These are phyloP conservation scores for Tuber brumale DNA, from an alignment of 495 filamentous ascomycete genomes.

Conservation along the genomic window DNA sequence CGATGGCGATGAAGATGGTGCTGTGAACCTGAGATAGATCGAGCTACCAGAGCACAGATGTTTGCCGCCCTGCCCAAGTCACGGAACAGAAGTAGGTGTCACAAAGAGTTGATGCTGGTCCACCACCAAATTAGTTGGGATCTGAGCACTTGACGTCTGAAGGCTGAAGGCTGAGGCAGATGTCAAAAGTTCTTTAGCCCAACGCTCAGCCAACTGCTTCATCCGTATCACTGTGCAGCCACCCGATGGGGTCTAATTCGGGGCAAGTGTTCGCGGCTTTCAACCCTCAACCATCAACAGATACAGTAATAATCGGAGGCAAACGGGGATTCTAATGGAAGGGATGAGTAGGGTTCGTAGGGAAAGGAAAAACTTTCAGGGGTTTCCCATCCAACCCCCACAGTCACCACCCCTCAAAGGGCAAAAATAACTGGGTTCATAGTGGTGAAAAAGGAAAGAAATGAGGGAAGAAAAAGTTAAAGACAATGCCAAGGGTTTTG, in stretches of 20 bases:
- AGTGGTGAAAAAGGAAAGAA: not conserved
- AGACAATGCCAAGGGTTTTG: not conserved
- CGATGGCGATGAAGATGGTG: not conserved
- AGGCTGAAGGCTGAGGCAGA: conserved; percentile 1
- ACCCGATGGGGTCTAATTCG: not conserved
- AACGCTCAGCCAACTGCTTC: not conserved
- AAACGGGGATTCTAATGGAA: not conserved
- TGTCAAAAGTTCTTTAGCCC: not conserved
- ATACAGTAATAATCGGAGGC: not conserved
- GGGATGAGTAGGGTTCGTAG: not conserved
- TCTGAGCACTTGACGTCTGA: not conserved
- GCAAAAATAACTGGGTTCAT: not conserved
- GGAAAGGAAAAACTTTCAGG: not conserved
- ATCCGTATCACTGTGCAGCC: not conserved
- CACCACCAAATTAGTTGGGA: not conserved
- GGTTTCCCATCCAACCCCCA: not conserved
- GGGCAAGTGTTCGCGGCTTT: not conserved
- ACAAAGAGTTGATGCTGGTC: not conserved
- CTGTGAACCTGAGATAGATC: not conserved
- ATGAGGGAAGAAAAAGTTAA: not conserved
- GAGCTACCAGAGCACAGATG: not conserved
- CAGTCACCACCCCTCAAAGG: not conserved
- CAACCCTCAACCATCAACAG: not conserved
- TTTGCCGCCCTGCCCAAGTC: not conserved
- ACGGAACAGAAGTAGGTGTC: not conserved